phyloP scores from a whole-genome alignment of 805 yeast genomes.

The Alloascoidea hylecoeti region DNA sequence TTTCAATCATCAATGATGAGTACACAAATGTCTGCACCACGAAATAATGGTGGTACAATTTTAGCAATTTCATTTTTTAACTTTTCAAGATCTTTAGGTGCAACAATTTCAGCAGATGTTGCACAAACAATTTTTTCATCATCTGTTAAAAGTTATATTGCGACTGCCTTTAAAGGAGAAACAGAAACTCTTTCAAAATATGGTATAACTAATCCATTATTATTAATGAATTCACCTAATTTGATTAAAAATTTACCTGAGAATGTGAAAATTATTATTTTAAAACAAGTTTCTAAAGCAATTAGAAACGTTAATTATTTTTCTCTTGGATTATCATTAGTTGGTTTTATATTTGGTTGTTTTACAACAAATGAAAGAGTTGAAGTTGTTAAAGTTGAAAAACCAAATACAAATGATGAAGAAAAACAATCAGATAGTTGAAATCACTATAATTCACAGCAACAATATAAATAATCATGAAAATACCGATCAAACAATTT shows the following conservation, averaged over 20 bases:
- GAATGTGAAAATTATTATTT: neutral
- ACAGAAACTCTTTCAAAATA: neutral
- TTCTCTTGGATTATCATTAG: neutral
- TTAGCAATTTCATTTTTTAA: conserved; percentile 30
- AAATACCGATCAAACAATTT: too few relatives aligned
- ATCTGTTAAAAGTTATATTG: too few relatives aligned
- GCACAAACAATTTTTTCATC: conserved; percentile 28
- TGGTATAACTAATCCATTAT: neutral
- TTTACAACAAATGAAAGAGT: neutral
- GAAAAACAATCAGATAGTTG: too few relatives aligned
- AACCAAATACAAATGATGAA: neutral
- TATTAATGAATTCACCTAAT: neutral
- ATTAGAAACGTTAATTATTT: neutral
- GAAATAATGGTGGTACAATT: conserved; percentile 32
- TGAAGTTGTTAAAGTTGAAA: neutral
- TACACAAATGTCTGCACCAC: conserved; percentile 35
- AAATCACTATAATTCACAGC: too few relatives aligned
- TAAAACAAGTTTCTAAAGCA: neutral
- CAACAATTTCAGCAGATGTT: conserved; percentile 27
- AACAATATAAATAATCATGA: too few relatives aligned
- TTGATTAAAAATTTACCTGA: neutral
- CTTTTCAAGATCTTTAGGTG: conserved; percentile 31
- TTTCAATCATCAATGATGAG: conserved; percentile 30
- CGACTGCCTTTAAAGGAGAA: neutral
- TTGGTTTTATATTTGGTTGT: neutral